Evolutionary conservation across 495 filamentous ascomycete species (phyloP), one percentile per base, ranked within the genome.

Genomic region (Aspergillus homomorphus): DNA sequence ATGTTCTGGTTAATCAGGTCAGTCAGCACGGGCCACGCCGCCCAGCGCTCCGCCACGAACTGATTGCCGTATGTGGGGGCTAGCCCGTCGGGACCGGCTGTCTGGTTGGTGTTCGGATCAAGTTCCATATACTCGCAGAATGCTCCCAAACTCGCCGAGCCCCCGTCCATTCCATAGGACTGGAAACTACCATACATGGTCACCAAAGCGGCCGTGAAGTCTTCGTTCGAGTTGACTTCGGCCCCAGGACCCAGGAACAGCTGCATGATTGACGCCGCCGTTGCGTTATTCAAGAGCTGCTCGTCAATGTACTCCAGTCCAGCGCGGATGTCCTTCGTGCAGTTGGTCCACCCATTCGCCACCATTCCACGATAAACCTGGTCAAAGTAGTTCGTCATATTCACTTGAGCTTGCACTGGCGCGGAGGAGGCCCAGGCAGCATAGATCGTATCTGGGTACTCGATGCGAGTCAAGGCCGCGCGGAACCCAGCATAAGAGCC

Each of bases 401-500:
- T 73, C 38, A 81, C 64, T 8, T 65, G 72, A 4, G 83, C 83
- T 63, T 87, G 65, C 0, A 82, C 74, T 0, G 83, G 81, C 3
- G 83, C 83, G 0, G 83, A 85, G 0, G 84, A 82, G 2, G 84
- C 75, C 59, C 63, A 85, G 0, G 79, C 65, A 0, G 82, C 77
- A 58, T 69, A 83, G 30, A 86, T 82, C 5, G 80, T 85, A 6
- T 83, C 75, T 0, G 84, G 84, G 52, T 85, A 85, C 51, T 74
- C 67, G 12, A 80, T 65, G 18, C 84, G 80, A 60, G 79, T 75
- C 51, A 84, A 76, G 0, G 83, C 82, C 0, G 80, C 73, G 3
- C 83, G 77, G 60, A 79, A 79, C 1, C 83, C 84, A 4, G 84
- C 67, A 64, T 87, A 86, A 10, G 81, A 84, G 10, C 81, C 83